Base-by-base conservation (phyloP, 345 rosid species). In the Pelargonium nanum region DNA sequence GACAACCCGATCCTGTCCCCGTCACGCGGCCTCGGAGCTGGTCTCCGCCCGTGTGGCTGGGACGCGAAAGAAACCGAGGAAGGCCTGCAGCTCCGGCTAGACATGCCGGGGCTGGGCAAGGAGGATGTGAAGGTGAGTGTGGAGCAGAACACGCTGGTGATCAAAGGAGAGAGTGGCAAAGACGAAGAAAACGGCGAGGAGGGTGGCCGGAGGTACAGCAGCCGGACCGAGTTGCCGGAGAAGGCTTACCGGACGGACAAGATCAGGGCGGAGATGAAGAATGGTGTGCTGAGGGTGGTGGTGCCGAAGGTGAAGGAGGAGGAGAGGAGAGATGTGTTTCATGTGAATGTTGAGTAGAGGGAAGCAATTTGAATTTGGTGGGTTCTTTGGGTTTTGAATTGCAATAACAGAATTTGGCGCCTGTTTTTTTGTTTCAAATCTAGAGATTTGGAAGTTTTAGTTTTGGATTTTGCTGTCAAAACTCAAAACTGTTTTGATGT, bases 251-350 rank as follows among this genome's bases (percentile, higher is more conserved):
- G 59, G 74, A 65, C 69, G 0, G 85, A 81, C 21, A 68, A 77
- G 72, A 85, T 89, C 6, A 82, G 75, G 70, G 95, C 98, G 19
- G 96, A 88, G 85, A 86, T 91, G 96, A 91, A 83, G 79, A 80
- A 91, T 25, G 98, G 96, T 0, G 96, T 88, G 55, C 53, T 91
- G 73, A 86, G 75, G 67, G 83, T 91, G 48, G 72, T 70, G n/a
- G 77, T 91, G 64, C 90, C 98, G 0, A 91, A 88, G 85, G 76
- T 81, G 22, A 81, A 86, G 62, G 86, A 81, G 16, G 81, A 83
- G 15, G 91, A 84, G 71, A 67, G 78, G 56, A 57, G 48, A 51
- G 75, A 83, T 53, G 90, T 84, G 1, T 59, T 76, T 21, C 66
- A 78, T 26, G 82, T 88, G 19, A 69, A 68, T 4, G 61, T 88